Evolutionary conservation across 2,329 filamentous ascomycete genomes (phyloP).

Genomic region (Xylaria arbuscula): DNA sequence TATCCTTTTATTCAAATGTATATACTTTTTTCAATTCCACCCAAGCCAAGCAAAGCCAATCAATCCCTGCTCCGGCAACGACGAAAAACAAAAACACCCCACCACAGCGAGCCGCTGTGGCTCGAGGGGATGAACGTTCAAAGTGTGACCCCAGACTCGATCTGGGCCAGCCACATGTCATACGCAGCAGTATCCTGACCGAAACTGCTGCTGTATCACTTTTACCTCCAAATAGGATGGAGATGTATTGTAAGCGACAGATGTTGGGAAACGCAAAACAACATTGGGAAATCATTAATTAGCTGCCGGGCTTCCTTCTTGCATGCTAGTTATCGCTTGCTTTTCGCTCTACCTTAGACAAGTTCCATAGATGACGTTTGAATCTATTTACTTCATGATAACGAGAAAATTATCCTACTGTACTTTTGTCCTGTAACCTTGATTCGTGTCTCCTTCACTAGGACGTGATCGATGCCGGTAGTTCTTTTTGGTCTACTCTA

Average conservation of each 20-base stretch:
- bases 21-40: slow-evolving; percentile 24
- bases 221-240: slow-evolving; percentile 15
- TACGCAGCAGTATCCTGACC: neutral
- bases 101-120: slow-evolving; percentile 34
- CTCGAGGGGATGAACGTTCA: slow-evolving; percentile 39
- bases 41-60: slow-evolving; percentile 20
- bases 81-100: slow-evolving; percentile 34
- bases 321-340: slow-evolving; percentile 28
- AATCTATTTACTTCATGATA: slow-evolving; percentile 37
- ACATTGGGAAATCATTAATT: neutral
- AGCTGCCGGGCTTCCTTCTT: slow-evolving; percentile 13
- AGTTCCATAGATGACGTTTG: slow-evolving; percentile 37
- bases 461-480: neutral
- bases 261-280: slow-evolving; percentile 7
- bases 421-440: neutral
- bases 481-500: neutral
- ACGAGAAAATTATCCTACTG: slow-evolving; percentile 2
- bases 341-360: slow-evolving; percentile 21
- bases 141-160: slow-evolving; percentile 24
- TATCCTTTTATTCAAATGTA: slow-evolving; percentile 24
- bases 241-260: slow-evolving; percentile 11
- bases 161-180: slow-evolving; percentile 30
- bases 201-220: neutral
- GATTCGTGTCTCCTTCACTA: neutral
- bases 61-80: slow-evolving; percentile 40